Evolutionary conservation across 768 basidiomycete species (phyloP).

Genomic region (Macrolepiota dolichaula): DNA sequence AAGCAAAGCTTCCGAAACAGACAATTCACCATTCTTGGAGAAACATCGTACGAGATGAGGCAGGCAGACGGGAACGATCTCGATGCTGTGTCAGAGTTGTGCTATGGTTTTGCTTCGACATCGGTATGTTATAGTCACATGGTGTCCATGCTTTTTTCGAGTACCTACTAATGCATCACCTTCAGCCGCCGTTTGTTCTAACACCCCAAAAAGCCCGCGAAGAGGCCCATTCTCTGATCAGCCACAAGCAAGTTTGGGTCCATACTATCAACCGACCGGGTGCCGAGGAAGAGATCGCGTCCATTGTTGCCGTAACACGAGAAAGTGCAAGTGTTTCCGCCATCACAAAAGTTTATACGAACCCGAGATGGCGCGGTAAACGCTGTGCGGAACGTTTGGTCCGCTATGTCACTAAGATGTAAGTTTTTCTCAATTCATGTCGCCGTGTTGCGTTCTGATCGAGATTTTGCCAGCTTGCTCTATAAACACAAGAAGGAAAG

Average conservation of each 20-base stretch:
- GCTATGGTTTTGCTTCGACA: constrained; percentile 52
- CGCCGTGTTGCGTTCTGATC: background rate
- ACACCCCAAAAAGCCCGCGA: constrained; percentile 32
- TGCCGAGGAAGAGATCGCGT: constrained; percentile 43
- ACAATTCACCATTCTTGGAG: constrained; percentile 14
- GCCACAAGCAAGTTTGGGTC: constrained; percentile 54
- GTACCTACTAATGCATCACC: constrained; percentile 7
- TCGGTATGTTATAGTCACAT: constrained; percentile 59
- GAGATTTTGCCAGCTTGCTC: constrained; percentile 24
- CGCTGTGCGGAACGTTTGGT: constrained; percentile 67
- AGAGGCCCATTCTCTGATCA: constrained; percentile 53
- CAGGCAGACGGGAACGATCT: constrained; percentile 36
- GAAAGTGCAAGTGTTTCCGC: constrained; percentile 55
- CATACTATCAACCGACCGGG: constrained; percentile 36
- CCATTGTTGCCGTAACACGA: constrained; percentile 68
- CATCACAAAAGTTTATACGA: constrained; percentile 73
- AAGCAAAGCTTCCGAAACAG: constrained; percentile 15
- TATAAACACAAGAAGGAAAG: constrained; percentile 30
- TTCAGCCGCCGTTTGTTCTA: constrained; percentile 55
- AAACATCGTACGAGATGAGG: constrained; percentile 32
- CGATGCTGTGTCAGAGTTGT: constrained; percentile 41
- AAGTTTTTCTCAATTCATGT: constrained; percentile 19
- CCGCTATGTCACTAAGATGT: constrained; percentile 54
- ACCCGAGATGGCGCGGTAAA: constrained; percentile 42
- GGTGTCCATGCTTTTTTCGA: background rate